A percentile compares a stretch with the other conserved stretches of the same genome.
Conservation (phyloP, 805 yeast genomes). For the Ascoidea rubescens region DNA sequence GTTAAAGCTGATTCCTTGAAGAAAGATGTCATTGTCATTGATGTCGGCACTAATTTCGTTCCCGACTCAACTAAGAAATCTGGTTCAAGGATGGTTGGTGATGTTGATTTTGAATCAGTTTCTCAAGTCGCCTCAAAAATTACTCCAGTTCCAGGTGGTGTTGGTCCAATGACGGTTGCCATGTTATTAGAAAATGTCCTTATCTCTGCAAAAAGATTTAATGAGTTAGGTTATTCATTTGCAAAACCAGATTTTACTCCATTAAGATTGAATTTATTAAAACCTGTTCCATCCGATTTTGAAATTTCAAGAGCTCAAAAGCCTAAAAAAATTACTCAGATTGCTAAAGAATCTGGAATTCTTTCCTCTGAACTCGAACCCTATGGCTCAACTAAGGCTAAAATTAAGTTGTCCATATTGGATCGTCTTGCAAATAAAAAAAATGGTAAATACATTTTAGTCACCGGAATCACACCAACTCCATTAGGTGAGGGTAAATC, state of each 20-base stretch:
- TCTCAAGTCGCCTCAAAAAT: constrained; percentile 32
- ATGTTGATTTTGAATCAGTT: constrained; percentile 52
- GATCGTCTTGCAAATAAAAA: constrained; percentile 44
- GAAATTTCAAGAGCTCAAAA: constrained; percentile 65
- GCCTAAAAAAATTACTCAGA: constrained; percentile 55
- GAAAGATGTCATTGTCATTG: constrained; percentile 54
- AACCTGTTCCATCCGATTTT: constrained; percentile 72
- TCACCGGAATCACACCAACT: constrained; percentile 78
- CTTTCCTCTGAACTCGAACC: constrained; percentile 57
- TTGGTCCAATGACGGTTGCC: constrained; percentile 87
- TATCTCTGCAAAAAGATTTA: constrained; percentile 44
- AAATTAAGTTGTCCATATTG: constrained; percentile 50
- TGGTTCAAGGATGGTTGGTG: constrained; percentile 67
- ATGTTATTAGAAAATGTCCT: constrained; percentile 63
- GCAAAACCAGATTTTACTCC: constrained; percentile 23
- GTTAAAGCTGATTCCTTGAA: constrained; percentile 62
- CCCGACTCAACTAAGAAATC: constrained; percentile 52
- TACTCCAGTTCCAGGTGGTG: constrained; percentile 91
- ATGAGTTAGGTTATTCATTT: constrained; percentile 9
- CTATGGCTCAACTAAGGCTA: constrained; percentile 66
- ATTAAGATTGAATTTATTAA: constrained; percentile 37
- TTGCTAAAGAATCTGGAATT: constrained; percentile 59
- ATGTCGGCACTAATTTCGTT: constrained; percentile 72
- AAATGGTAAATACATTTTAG: constrained; percentile 62
- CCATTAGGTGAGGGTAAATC: constrained; percentile 82